Evolutionary conservation across 805 yeast species (phyloP).

Genomic region (Starmerella gropengiesseri): DNA sequence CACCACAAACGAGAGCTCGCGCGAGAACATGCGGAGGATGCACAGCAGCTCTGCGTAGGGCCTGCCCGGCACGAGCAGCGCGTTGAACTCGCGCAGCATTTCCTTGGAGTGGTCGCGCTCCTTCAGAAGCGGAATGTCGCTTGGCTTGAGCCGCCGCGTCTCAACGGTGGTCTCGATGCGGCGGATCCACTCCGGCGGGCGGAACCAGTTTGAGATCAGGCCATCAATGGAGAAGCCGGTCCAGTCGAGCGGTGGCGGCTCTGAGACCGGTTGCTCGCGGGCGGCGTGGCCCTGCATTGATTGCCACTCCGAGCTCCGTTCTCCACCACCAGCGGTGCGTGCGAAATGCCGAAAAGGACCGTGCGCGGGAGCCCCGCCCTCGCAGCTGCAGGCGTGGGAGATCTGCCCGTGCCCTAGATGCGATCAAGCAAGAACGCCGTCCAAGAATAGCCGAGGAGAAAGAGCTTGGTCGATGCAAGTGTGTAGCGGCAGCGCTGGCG

Average conservation of each 20-base stretch:
- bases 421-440: too few species aligned
- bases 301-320: too few species aligned
- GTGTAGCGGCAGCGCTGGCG: too few species aligned
- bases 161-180: neutral
- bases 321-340: too few species aligned
- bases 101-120: neutral
- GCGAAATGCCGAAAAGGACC: too few species aligned
- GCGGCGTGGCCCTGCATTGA: too few species aligned
- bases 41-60: slow-evolving; percentile 5
- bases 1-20: slow-evolving; percentile 10
- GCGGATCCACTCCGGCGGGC: neutral
- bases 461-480: too few species aligned
- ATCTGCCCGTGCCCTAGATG: too few species aligned
- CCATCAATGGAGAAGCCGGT: neutral
- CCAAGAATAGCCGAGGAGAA: too few species aligned
- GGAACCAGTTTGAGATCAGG: neutral
- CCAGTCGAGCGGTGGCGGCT: neutral
- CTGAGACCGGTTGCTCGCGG: neutral
- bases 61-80: neutral
- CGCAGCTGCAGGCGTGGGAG: too few species aligned
- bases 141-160: neutral
- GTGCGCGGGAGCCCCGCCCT: too few species aligned
- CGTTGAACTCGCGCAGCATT: neutral
- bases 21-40: slow-evolving; percentile 1
- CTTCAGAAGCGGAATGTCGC: too few species aligned